Conservation (phyloP, 345 rosid genomes). For the Citrus sp. region DNA sequence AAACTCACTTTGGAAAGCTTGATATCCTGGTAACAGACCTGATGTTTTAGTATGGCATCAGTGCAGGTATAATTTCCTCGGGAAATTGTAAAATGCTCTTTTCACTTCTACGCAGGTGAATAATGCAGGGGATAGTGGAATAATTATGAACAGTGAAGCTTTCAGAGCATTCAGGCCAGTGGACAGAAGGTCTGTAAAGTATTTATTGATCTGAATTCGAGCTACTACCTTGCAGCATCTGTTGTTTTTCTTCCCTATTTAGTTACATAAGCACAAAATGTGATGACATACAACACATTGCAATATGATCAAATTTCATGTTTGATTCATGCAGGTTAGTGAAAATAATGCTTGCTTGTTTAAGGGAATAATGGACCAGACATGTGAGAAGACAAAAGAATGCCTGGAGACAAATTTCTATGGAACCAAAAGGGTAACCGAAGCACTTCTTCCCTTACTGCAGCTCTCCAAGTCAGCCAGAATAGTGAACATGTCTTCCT, state of each 20-base stretch:
- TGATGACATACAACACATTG: not conserved
- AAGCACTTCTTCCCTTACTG: constrained; percentile 16
- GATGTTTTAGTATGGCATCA: no score
- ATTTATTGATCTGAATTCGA: not conserved
- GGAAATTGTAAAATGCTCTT: no score
- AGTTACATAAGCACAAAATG: not conserved
- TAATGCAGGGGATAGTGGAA: constrained; percentile 16
- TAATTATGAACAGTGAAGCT: constrained; percentile 12
- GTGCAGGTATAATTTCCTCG: no score
- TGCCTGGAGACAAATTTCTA: constrained; percentile 25
- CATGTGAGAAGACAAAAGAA: constrained; percentile 14
- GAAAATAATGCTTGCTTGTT: constrained; percentile 7
- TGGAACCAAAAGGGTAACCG: constrained; percentile 19
- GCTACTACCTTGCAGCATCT: not conserved
- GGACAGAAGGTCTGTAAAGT: not conserved
- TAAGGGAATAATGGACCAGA: constrained; percentile 4
- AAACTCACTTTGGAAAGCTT: not conserved
- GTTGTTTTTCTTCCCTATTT: no score
- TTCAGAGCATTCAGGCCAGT: not conserved
- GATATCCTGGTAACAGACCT: not conserved
- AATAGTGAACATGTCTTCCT: constrained; percentile 22
- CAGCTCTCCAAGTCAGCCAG: constrained; percentile 13
- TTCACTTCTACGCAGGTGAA: constrained; percentile 5
- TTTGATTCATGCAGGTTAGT: constrained; percentile 1
- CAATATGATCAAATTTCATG: not conserved